phyloP scores from a whole-genome alignment of 768 basidiomycete species.

The Panaeolus cyanescens region DNA sequence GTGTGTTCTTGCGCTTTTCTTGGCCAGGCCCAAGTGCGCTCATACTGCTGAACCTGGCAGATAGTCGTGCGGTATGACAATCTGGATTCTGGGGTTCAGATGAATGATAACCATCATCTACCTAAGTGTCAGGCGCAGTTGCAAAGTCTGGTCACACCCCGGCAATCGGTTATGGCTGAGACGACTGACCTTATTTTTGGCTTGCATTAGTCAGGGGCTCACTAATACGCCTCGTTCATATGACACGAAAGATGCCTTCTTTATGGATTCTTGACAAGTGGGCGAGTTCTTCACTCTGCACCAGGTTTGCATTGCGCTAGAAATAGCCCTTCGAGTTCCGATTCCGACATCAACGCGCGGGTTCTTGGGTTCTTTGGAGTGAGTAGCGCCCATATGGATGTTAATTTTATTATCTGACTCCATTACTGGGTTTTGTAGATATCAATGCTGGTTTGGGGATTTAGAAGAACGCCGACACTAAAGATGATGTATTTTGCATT shows the following conservation, averaged over 20 bases:
- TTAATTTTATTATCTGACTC: neutral
- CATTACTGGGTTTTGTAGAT: neutral
- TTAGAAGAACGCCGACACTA: neutral
- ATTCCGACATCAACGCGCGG: neutral
- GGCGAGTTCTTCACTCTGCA: neutral
- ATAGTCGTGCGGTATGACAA: too few relatives aligned
- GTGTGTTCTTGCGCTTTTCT: too few relatives aligned
- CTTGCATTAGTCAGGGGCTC: too few relatives aligned
- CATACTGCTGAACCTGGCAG: too few relatives aligned
- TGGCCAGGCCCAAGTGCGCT: too few relatives aligned
- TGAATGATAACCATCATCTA: too few relatives aligned
- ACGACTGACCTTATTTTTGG: too few relatives aligned
- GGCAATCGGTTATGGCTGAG: too few relatives aligned
- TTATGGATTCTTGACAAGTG: too few relatives aligned
- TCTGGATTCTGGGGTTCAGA: too few relatives aligned
- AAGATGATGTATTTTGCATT: neutral
- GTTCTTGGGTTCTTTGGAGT: neutral
- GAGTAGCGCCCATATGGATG: neutral
- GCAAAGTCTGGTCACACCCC: too few relatives aligned
- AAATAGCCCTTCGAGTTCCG: neutral
- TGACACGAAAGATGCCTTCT: neutral
- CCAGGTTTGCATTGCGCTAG: neutral
- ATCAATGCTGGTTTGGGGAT: neutral
- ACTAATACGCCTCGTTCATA: neutral
- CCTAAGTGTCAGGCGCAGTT: too few relatives aligned